These are phyloP conservation scores for Colletotrichum sp. DNA, from an alignment of 2,329 filamentous ascomycete species.

Conservation along the genomic window DNA sequence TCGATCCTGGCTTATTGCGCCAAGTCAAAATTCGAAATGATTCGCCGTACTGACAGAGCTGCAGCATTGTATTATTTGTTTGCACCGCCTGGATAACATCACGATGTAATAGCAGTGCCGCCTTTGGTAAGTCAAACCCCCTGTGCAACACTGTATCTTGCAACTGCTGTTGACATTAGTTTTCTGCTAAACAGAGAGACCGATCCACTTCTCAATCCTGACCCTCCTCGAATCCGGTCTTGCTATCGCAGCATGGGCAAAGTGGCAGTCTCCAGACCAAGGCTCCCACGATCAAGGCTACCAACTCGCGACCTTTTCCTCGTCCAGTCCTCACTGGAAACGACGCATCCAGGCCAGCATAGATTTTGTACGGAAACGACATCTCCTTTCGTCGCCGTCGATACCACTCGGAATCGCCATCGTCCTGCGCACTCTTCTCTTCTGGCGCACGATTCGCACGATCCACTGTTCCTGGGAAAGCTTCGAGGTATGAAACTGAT, in stretches of 20 bases:
- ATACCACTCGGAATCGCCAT: conserved; percentile 26
- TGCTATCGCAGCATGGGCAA: conserved; percentile 20
- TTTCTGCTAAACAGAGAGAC: conserved; percentile 29
- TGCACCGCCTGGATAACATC: conserved; percentile 29
- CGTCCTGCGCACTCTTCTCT: conserved; percentile 30
- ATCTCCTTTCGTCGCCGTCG: conserved; percentile 20
- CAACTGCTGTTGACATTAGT: not conserved
- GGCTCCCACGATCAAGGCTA: not conserved
- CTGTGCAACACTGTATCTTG: too few relatives aligned
- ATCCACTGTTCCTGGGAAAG: conserved; percentile 38
- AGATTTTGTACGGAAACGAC: not conserved
- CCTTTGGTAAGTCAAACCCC: conserved; percentile 35
- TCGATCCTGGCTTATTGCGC: not conserved
- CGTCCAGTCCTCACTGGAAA: not conserved
- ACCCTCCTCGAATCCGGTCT: conserved; percentile 28
- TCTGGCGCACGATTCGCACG: conserved; percentile 35
- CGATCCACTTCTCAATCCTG: conserved; percentile 38
- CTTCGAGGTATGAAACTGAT: conserved; percentile 31
- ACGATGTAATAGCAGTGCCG: conserved; percentile 38
- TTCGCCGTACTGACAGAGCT: not conserved
- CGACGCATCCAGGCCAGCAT: not conserved
- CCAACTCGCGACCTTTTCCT: not conserved
- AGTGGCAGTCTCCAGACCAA: conserved; percentile 1
- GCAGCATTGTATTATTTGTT: conserved; percentile 1
- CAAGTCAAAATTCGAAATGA: not conserved